Percentiles rank a stretch among this genome's conserved stretches.
Evolutionary conservation across 2,329 filamentous ascomycete genomes (phyloP).

Genomic region (Lachnellula arida): DNA sequence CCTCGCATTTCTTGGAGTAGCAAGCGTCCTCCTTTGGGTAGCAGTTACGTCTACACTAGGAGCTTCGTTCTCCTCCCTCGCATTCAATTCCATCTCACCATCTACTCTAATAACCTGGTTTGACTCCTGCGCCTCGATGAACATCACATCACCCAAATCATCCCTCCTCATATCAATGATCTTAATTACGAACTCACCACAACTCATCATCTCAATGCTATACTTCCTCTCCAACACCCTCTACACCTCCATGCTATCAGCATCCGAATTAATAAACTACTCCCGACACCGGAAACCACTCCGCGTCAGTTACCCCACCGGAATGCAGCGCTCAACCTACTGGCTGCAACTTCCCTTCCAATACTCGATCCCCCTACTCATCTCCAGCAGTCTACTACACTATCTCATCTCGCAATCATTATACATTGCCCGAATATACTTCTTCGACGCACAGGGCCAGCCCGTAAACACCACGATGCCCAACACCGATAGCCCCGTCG

Average conservation of each 20-base stretch:
- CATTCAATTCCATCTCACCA: not conserved
- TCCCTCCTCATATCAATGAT: not conserved
- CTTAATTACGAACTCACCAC: conserved; percentile 10
- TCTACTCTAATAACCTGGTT: not conserved
- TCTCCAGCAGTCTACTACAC: conserved; percentile 30
- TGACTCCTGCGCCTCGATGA: not conserved
- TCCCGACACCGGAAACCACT: conserved; percentile 32
- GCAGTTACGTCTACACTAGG: not conserved
- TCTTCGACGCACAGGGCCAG: conserved; percentile 2
- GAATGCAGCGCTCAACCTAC: conserved; percentile 29
- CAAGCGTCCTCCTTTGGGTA: not conserved
- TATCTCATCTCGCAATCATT: conserved; percentile 36
- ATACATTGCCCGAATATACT: conserved; percentile 30
- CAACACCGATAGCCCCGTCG: not conserved
- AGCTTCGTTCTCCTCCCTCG: not conserved
- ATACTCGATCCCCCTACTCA: conserved; percentile 30
- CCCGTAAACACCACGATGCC: not conserved
- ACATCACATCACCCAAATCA: not conserved
- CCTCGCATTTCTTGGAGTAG: not conserved
- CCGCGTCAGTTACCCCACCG: conserved; percentile 28
- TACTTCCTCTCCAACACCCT: conserved; percentile 31
- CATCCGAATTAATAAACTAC: conserved; percentile 1
- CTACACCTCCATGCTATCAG: conserved; percentile 7
- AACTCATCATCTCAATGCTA: conserved; percentile 26
- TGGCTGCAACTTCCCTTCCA: conserved; percentile 34